These are phyloP conservation scores for Myriosclerotinia duriaeana DNA, from an alignment of 2,329 filamentous ascomycete genomes.

Conservation along the genomic window DNA sequence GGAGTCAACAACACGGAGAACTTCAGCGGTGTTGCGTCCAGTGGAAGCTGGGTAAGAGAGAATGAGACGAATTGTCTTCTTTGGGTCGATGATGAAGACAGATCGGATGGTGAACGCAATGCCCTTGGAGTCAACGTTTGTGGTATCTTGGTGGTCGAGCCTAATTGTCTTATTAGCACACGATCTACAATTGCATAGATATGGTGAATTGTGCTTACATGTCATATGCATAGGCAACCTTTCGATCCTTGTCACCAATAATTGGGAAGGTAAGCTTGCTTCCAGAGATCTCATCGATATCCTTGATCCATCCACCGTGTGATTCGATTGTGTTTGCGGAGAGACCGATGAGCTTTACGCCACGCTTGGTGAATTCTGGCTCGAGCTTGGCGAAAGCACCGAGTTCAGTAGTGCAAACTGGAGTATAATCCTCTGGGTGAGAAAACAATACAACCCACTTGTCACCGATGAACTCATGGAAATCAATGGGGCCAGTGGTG, in stretches of 20 bases:
- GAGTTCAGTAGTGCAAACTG: conserved; percentile 93
- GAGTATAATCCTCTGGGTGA: conserved; percentile 87
- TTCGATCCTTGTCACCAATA: conserved; percentile 76
- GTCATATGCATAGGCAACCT: conserved; percentile 74
- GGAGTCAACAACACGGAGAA: conserved; percentile 75
- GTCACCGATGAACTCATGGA: conserved; percentile 77
- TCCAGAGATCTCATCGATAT: conserved; percentile 77
- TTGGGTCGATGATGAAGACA: conserved; percentile 91
- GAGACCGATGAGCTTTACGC: conserved; percentile 88
- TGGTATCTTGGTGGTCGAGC: conserved; percentile 77
- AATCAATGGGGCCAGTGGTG: conserved; percentile 74
- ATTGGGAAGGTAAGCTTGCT: conserved; percentile 73
- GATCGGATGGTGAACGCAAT: conserved; percentile 93
- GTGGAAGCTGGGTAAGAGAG: conserved; percentile 91
- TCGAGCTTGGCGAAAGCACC: conserved; percentile 89
- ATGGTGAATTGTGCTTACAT: conserved; percentile 55
- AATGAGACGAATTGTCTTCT: conserved; percentile 89
- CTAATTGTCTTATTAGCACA: conserved; percentile 41
- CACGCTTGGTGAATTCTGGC: conserved; percentile 81
- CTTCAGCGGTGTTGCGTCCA: conserved; percentile 78
- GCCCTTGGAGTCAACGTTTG: conserved; percentile 77
- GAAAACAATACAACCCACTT: conserved; percentile 83
- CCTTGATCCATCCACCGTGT: conserved; percentile 87
- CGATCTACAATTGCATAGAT: not conserved
- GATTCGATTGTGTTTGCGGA: conserved; percentile 81